phyloP scores from a whole-genome alignment of 495 filamentous ascomycete species.

The Apodospora peruviana region DNA sequence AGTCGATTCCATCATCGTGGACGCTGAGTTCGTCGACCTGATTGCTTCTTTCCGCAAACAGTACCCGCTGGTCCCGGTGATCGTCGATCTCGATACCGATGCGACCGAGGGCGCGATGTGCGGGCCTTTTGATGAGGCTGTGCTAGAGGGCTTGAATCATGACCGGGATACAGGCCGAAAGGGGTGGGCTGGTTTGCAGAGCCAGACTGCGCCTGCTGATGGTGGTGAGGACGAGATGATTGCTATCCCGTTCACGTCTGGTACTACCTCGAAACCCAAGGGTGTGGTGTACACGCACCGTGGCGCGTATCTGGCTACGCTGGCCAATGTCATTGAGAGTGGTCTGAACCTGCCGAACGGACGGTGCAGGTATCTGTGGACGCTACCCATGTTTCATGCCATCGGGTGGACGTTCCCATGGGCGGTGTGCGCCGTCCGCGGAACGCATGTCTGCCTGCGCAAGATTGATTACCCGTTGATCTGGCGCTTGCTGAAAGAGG shows the following conservation, averaged over 20 bases:
- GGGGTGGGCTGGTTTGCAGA: slow-evolving; percentile 74
- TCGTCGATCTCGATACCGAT: slow-evolving; percentile 81
- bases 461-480: slow-evolving; percentile 94
- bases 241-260: slow-evolving; percentile 80
- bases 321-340: slow-evolving; percentile 85
- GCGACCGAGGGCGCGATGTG: slow-evolving; percentile 64
- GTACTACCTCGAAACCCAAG: slow-evolving; percentile 88
- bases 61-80: slow-evolving; percentile 57
- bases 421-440: slow-evolving; percentile 85
- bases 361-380: slow-evolving; percentile 83
- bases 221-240: slow-evolving; percentile 72
- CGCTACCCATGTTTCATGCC: slow-evolving; percentile 94
- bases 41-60: slow-evolving; percentile 56
- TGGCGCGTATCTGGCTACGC: slow-evolving; percentile 74
- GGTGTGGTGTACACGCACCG: slow-evolving; percentile 91
- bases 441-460: slow-evolving; percentile 89
- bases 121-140: slow-evolving; percentile 78
- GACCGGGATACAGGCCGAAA: slow-evolving; percentile 55
- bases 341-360: slow-evolving; percentile 66
- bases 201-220: slow-evolving; percentile 51
- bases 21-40: slow-evolving; percentile 68
- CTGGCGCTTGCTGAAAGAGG: slow-evolving; percentile 78
- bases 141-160: slow-evolving; percentile 70
- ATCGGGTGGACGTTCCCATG: slow-evolving; percentile 86
- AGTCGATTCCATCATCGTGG: slow-evolving; percentile 83